A percentile compares a stretch with the other conserved stretches of the same genome.
Evolutionary conservation across 495 filamentous ascomycete species (phyloP).

Genomic region (Clohesyomyces aquaticus): DNA sequence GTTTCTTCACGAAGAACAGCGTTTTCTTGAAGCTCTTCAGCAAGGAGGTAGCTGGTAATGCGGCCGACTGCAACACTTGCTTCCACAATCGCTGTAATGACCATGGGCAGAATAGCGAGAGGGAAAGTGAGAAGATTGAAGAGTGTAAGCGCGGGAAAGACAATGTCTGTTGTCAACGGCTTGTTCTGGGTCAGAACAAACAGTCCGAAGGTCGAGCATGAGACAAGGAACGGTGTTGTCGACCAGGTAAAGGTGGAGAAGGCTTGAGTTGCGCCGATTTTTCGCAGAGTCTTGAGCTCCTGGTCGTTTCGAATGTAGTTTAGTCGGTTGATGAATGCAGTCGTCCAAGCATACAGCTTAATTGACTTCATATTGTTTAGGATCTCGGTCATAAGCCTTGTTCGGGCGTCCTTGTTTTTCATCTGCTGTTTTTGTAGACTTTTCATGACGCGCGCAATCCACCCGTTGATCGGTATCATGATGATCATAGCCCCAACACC

Average conservation of each 20-base stretch:
- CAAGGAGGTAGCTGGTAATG: conserved; percentile 80
- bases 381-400: conserved; percentile 94
- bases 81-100: conserved; percentile 95
- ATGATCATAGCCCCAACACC: conserved; percentile 94
- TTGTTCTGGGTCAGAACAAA: conserved; percentile 81
- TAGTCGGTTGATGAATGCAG: conserved; percentile 95
- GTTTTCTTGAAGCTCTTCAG: conserved; percentile 88
- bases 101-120: conserved; percentile 92
- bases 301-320: conserved; percentile 93
- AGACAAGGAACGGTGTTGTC: conserved; percentile 98
- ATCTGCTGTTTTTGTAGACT: conserved; percentile 93
- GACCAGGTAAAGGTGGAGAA: conserved; percentile 98
- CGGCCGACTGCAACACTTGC: conserved; percentile 89
- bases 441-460: conserved; percentile 93
- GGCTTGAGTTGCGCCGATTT: conserved; percentile 91
- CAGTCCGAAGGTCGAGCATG: conserved; percentile 93
- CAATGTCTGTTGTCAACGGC: conserved; percentile 89
- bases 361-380: conserved; percentile 99
- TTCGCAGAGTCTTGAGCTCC: conserved; percentile 92
- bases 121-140: conserved; percentile 97
- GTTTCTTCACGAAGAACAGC: conserved; percentile 72
- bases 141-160: conserved; percentile 90
- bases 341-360: conserved; percentile 97
- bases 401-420: conserved; percentile 98
- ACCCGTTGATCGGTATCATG: conserved; percentile 95